Conservation (phyloP, 495 filamentous ascomycete species). For the Pyronema omphalodes region DNA sequence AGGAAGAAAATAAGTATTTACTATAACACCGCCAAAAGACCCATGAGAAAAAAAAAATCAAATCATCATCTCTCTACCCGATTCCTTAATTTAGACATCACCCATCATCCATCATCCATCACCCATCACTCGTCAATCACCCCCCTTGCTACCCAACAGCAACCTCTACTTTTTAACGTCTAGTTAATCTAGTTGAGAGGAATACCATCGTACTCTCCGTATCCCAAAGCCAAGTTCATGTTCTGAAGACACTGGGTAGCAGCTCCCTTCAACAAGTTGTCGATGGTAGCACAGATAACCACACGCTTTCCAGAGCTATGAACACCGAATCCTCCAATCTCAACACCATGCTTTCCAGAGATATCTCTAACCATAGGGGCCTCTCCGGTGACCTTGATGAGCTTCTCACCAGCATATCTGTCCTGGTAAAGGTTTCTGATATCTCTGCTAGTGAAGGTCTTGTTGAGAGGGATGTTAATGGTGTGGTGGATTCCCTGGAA, state of each 20-base stretch:
- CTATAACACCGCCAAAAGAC: too few relatives aligned
- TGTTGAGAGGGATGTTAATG: conserved; percentile 69
- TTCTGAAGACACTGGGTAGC: conserved; percentile 95
- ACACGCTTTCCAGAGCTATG: conserved; percentile 75
- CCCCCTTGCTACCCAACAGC: too few relatives aligned
- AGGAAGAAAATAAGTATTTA: too few relatives aligned
- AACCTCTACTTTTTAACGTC: too few relatives aligned
- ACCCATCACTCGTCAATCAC: too few relatives aligned
- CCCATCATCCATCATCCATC: too few relatives aligned
- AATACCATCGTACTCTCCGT: conserved; percentile 83
- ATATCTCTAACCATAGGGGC: conserved; percentile 76
- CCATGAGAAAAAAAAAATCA: too few relatives aligned
- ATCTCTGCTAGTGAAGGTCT: conserved; percentile 73
- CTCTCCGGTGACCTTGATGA: conserved; percentile 83
- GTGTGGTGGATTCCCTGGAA: conserved; percentile 94
- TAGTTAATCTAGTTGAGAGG: conserved; percentile 29
- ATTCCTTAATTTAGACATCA: too few relatives aligned
- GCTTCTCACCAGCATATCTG: conserved; percentile 81
- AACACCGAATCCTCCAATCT: conserved; percentile 89
- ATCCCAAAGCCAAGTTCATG: conserved; percentile 90
- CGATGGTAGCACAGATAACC: conserved; percentile 92
- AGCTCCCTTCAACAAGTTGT: conserved; percentile 92
- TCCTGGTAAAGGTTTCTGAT: conserved; percentile 92
- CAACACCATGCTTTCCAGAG: conserved; percentile 73
- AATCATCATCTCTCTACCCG: too few relatives aligned